Base-by-base conservation (phyloP, 2,329 filamentous ascomycete species). In the Trichoderma asperellum region DNA sequence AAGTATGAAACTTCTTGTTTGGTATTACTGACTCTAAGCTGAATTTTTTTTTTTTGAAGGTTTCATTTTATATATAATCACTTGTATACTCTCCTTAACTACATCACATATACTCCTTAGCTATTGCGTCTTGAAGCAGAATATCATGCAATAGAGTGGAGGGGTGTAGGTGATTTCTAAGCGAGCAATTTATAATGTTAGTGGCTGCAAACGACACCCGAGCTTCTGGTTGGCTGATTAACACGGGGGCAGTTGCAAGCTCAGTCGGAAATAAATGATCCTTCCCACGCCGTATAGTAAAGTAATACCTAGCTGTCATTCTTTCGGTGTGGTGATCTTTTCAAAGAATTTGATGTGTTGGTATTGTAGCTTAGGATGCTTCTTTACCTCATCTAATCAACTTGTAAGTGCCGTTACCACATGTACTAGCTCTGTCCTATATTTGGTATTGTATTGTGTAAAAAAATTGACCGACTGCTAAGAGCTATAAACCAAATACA, bases 111-210 rank as follows among this genome's bases (percentile, higher is more conserved):
- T 27, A 29, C 34, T n/a, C 24, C 37, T 53, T 29, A 8, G 18
- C 37, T 29, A 58, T 66, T 47, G 62, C 62, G 62, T 27, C 37
- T 66, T 57, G 52, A 35, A 6, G n/a, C n/a, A 1, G n/a, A 10
- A 34, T 47, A 66, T 66, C 62, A 12, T 66, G 62, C 62, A 66
- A 66, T 66, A 18, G n/a, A 16, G 49, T 24, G 61, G 49, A 24
- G 53, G 49, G 61, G 34, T 21, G 49, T 35, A 53, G 12, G 37
- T 40, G 62, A 66, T 66, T 66, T 66, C 53, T 66, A 66, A 66
- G 53, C 62, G 40, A 47, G 24, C 32, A 53, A 57, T 66, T 66
- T 57, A 47, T 57, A 58, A 66, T 66, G 12, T 27, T 24, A 32
- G 52, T 24, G 37, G 29, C 27, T 57, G 35, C n/a, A 12, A 53